Evolutionary conservation across 306 rosid species (phyloP).

Genomic region (Citrullus colocynthis): DNA sequence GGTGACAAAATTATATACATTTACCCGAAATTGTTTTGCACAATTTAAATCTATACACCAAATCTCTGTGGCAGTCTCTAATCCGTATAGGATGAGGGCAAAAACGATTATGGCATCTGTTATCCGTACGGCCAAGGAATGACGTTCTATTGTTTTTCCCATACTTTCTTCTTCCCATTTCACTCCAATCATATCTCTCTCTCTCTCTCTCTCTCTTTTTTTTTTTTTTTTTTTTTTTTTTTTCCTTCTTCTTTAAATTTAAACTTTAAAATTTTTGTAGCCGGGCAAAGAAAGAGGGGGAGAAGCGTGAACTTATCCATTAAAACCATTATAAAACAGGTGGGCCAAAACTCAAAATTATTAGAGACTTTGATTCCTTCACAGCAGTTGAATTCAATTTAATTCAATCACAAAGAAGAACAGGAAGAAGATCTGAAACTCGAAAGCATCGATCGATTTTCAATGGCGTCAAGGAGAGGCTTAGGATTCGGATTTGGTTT

Average conservation of each 20-base stretch:
- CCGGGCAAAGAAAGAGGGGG: constrained; percentile 3
- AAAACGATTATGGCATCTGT: not conserved
- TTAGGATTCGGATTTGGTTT: constrained; percentile 9
- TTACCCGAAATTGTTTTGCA: too few relatives aligned
- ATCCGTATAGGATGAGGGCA: not conserved
- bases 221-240: not conserved
- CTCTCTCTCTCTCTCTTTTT: too few relatives aligned
- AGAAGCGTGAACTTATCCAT: constrained; percentile 23
- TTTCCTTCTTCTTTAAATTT: too few relatives aligned
- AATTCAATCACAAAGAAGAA: not conserved
- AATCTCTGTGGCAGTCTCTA: too few relatives aligned
- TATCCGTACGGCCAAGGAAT: not conserved
- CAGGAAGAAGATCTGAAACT: not conserved
- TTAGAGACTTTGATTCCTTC: not conserved
- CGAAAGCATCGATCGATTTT: not conserved
- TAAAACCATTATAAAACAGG: constrained; percentile 17
- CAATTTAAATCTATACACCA: too few relatives aligned
- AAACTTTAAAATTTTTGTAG: not conserved
- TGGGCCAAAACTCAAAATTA: not conserved
- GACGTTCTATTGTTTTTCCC: not conserved
- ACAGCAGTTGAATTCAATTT: not conserved
- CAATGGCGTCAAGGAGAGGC: constrained; percentile 62
- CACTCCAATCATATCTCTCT: not conserved
- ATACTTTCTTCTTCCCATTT: not conserved
- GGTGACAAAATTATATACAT: too few relatives aligned